Evolutionary conservation across 164 flowering plant genomes (phyloP).

Genomic region (Stephania yunnanensis): DNA sequence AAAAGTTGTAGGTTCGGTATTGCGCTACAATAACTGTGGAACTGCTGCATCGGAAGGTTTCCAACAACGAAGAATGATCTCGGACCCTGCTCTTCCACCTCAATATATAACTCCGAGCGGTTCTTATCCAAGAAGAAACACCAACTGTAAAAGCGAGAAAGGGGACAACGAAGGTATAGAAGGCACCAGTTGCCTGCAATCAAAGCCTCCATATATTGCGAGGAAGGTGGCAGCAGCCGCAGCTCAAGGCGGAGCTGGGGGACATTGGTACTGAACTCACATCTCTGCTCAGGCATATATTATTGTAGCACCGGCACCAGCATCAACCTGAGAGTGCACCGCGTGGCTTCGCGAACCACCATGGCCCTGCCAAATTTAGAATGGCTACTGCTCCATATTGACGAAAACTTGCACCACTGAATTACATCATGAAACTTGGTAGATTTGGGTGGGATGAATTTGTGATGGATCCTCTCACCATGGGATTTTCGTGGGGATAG

Average conservation of each 20-base stretch:
- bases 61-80: constrained; percentile 56
- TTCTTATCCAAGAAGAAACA: constrained; percentile 66
- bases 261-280: constrained; percentile 49
- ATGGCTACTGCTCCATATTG: constrained; percentile 1
- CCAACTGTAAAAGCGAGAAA: constrained; percentile 55
- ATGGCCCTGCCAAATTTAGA: neutral
- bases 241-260: constrained; percentile 58
- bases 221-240: constrained; percentile 59
- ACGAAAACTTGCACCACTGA: constrained; percentile 26
- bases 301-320: neutral
- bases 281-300: neutral
- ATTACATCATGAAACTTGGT: neutral
- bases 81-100: constrained; percentile 46
- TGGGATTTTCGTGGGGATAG: no score
- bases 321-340: neutral
- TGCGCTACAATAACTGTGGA: constrained; percentile 69
- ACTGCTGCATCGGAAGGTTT: constrained; percentile 43
- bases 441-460: neutral
- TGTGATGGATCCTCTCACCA: no score
- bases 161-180: constrained; percentile 53
- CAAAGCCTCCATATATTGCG: constrained; percentile 64
- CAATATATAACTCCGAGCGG: constrained; percentile 45
- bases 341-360: neutral
- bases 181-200: constrained; percentile 55
- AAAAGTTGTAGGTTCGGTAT: constrained; percentile 68